Percentiles rank a stretch among this genome's conserved stretches.
phyloP scores from a whole-genome alignment of 31 red algal species.

The Asparagopsis taxiformis region DNA sequence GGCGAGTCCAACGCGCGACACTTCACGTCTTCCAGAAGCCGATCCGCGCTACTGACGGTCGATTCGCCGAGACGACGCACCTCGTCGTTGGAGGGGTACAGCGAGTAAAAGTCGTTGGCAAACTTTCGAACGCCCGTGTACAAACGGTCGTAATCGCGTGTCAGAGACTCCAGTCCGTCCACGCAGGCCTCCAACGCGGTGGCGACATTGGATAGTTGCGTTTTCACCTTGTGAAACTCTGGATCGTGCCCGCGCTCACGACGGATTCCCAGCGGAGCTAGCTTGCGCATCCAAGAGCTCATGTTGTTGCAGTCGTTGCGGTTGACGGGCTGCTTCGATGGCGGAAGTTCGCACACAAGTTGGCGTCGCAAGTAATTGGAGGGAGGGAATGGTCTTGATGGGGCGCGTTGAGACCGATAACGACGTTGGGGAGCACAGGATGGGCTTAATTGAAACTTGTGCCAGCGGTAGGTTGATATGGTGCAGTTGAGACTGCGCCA shows the following conservation, averaged over 20 bases:
- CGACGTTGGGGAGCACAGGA: too few species aligned
- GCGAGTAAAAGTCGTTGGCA: slow-evolving; percentile 79
- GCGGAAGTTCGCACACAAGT: too few species aligned
- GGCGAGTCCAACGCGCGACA: slow-evolving; percentile 23
- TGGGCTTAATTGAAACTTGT: too few species aligned
- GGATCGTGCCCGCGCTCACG: slow-evolving; percentile 67
- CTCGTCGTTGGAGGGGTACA: slow-evolving; percentile 77
- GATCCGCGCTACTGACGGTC: slow-evolving; percentile 61
- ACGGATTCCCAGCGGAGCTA: slow-evolving; percentile 47
- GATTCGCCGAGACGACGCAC: slow-evolving; percentile 75
- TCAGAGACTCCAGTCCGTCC: slow-evolving; percentile 34
- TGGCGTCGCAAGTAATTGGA: too few species aligned
- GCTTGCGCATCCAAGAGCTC: slow-evolving; percentile 75
- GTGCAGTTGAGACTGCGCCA: too few species aligned
- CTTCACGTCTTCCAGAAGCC: slow-evolving; percentile 46
- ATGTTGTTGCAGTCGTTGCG: too few species aligned
- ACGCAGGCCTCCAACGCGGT: slow-evolving; percentile 71
- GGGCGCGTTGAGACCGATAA: too few species aligned
- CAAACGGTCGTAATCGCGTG: slow-evolving; percentile 64
- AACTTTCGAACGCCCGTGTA: slow-evolving; percentile 70
- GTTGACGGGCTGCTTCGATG: too few species aligned
- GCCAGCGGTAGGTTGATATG: too few species aligned
- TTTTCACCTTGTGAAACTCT: slow-evolving; percentile 69
- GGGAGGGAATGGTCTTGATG: too few species aligned
- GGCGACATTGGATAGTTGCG: slow-evolving; percentile 66